Percentiles rank a stretch among this genome's conserved stretches.
phyloP scores from a whole-genome alignment of 75 land plant genomes.

The Cupressus sempervirens region DNA sequence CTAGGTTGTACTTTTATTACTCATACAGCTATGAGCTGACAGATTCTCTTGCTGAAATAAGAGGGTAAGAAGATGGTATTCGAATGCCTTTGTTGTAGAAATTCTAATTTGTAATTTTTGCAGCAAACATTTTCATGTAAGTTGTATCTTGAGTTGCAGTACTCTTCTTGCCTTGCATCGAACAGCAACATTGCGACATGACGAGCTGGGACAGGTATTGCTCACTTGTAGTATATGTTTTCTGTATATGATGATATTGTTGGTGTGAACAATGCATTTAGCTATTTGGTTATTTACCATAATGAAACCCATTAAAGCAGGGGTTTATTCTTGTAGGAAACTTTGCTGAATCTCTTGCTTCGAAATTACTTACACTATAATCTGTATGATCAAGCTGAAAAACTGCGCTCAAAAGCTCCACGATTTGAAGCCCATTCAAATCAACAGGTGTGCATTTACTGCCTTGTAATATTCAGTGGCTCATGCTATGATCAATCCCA shows the following conservation, averaged over 20 bases:
- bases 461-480: background rate
- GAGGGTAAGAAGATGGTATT: conserved; percentile 59
- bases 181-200: conserved; percentile 92
- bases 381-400: conserved; percentile 98
- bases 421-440: conserved; percentile 97
- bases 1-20: conserved; percentile 89
- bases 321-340: conserved; percentile 55
- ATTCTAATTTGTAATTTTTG: background rate
- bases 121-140: background rate
- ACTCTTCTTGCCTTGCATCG: conserved; percentile 86
- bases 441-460: conserved; percentile 63
- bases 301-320: background rate
- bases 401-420: conserved; percentile 92
- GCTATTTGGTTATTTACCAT: background rate
- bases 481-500: background rate
- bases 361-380: conserved; percentile 98
- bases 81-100: background rate
- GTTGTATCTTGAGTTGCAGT: conserved; percentile 29
- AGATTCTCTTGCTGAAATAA: conserved; percentile 81
- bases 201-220: conserved; percentile 96
- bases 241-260: background rate
- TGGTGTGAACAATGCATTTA: background rate
- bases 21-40: conserved; percentile 89
- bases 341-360: conserved; percentile 84
- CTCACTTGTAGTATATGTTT: background rate